phyloP scores from a whole-genome alignment of 2,329 filamentous ascomycete species.

The Aspergillus piperis region DNA sequence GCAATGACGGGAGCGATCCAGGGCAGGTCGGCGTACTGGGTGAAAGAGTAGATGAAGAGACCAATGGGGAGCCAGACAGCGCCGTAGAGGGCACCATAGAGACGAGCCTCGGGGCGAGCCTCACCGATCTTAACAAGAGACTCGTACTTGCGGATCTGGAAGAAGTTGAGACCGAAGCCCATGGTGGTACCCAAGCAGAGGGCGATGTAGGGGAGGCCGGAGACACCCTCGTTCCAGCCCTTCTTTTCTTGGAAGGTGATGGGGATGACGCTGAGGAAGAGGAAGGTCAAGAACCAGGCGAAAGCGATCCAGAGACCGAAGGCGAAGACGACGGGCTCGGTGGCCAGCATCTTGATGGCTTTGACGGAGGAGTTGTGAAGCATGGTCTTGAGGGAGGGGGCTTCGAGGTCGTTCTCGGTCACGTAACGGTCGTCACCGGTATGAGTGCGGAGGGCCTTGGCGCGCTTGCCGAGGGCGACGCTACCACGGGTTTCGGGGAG shows the following conservation, averaged over 20 bases:
- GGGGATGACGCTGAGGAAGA: slow-evolving; percentile 55
- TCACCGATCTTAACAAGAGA: slow-evolving; percentile 35
- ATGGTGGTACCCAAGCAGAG: slow-evolving; percentile 53
- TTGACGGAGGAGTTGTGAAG: slow-evolving; percentile 52
- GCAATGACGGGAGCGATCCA: slow-evolving; percentile 55
- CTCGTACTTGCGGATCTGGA: slow-evolving; percentile 56
- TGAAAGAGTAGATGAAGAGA: slow-evolving; percentile 57
- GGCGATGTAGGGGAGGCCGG: slow-evolving; percentile 55
- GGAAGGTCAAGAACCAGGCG: slow-evolving; percentile 57
- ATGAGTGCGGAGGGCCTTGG: slow-evolving; percentile 48
- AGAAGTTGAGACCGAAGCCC: slow-evolving; percentile 52
- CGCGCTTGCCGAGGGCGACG: slow-evolving; percentile 52
- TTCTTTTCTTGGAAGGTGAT: slow-evolving; percentile 56
- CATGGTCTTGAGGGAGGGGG: slow-evolving; percentile 48
- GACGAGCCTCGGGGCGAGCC: slow-evolving; percentile 50
- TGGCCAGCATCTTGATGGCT: slow-evolving; percentile 52
- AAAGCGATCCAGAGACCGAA: slow-evolving; percentile 57
- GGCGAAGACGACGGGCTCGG: slow-evolving; percentile 53
- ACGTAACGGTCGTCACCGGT: slow-evolving; percentile 55
- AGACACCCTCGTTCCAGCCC: slow-evolving; percentile 54
- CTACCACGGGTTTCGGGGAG: slow-evolving; percentile 52
- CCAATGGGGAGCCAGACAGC: slow-evolving; percentile 51
- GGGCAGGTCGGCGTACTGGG: slow-evolving; percentile 51
- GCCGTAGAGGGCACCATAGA: slow-evolving; percentile 53
- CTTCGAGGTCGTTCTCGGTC: slow-evolving; percentile 54